phyloP scores from a whole-genome alignment of 306 rosid genomes.

The Rosa multiflora region DNA sequence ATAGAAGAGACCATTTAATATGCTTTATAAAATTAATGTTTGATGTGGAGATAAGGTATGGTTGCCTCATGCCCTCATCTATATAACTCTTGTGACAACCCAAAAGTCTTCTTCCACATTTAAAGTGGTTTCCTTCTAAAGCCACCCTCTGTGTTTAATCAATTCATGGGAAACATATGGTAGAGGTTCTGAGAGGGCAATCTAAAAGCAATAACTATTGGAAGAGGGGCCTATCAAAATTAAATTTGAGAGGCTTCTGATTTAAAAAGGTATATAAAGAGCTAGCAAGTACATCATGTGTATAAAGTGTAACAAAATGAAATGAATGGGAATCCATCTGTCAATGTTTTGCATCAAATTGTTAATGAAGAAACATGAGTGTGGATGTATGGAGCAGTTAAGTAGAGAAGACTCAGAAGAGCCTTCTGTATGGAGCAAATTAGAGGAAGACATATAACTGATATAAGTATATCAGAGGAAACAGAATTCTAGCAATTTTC shows the following conservation, averaged over 20 bases:
- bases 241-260: constrained; percentile 3
- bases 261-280: not conserved
- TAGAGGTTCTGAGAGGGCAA: constrained; percentile 22
- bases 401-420: not conserved
- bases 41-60: constrained; percentile 35
- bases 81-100: constrained; percentile 44
- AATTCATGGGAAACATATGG: constrained; percentile 29
- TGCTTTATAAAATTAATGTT: not conserved
- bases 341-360: constrained; percentile 4
- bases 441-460: not conserved
- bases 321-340: constrained; percentile 14
- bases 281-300: not conserved
- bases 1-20: not conserved
- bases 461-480: not conserved
- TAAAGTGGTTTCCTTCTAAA: constrained; percentile 47
- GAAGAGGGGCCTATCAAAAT: constrained; percentile 7
- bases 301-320: not conserved
- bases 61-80: constrained; percentile 34
- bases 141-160: constrained; percentile 42
- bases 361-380: not conserved
- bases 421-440: not conserved
- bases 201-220: constrained; percentile 20
- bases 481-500: not conserved
- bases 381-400: not conserved
- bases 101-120: constrained; percentile 33